Percentiles rank a stretch among this genome's conserved stretches.
These are phyloP conservation scores for Immersiporthe knoxdaviesiana DNA, from an alignment of 2,329 filamentous ascomycete genomes.

Conservation along the genomic window DNA sequence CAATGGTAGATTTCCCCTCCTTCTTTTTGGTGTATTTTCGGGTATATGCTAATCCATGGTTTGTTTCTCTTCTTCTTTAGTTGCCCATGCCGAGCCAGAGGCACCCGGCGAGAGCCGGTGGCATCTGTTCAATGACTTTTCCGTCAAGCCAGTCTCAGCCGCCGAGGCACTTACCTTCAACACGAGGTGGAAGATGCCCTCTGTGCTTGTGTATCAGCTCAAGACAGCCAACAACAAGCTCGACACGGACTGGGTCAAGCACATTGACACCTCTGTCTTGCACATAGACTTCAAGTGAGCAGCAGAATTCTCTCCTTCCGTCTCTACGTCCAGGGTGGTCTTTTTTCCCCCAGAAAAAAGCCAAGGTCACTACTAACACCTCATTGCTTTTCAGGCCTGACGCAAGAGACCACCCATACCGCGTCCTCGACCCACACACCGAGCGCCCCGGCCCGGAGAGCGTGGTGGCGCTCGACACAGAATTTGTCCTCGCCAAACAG, in stretches of 20 bases:
- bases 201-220: slow-evolving; percentile 82
- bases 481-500: slow-evolving; percentile 91
- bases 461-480: slow-evolving; percentile 89
- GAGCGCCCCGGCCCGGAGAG: slow-evolving; percentile 74
- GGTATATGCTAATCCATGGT: not conserved
- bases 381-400: slow-evolving; percentile 42
- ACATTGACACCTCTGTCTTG: slow-evolving; percentile 81
- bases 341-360: accelerated
- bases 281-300: slow-evolving; percentile 69
- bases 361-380: not conserved
- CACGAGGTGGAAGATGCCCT: slow-evolving; percentile 88
- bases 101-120: slow-evolving; percentile 70
- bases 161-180: slow-evolving; percentile 91
- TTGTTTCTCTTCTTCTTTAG: slow-evolving; percentile 41
- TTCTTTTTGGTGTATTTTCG: not conserved
- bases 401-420: slow-evolving; percentile 59
- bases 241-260: slow-evolving; percentile 83
- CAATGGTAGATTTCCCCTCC: slow-evolving; percentile 62
- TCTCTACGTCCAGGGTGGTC: not conserved
- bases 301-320: not conserved
- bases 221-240: slow-evolving; percentile 81
- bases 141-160: slow-evolving; percentile 77
- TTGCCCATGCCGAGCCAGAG: slow-evolving; percentile 66
- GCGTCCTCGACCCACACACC: slow-evolving; percentile 55
- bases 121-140: slow-evolving; percentile 97